Percentiles rank a stretch among this genome's conserved stretches.
Evolutionary conservation across 2,329 filamentous ascomycete species (phyloP).

Genomic region (Aspergillus alliaceus): DNA sequence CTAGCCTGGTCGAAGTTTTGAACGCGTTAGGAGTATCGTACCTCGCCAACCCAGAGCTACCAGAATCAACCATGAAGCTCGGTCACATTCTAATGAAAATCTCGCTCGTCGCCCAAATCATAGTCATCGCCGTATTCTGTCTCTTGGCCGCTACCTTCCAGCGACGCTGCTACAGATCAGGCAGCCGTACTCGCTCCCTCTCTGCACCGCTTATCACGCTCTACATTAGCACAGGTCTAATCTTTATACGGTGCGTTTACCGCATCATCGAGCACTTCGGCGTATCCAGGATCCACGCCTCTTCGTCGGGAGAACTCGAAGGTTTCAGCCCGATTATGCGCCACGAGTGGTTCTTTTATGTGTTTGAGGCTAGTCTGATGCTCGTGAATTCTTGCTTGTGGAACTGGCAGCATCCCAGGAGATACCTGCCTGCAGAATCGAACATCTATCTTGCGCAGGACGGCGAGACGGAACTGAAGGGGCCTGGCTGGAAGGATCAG

Average conservation of each 20-base stretch:
- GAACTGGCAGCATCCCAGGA: slow-evolving; percentile 54
- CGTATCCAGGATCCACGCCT: slow-evolving; percentile 41
- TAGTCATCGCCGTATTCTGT: slow-evolving; percentile 19
- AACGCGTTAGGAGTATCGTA: slow-evolving; percentile 33
- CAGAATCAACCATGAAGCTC: slow-evolving; percentile 49
- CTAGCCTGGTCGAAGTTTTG: slow-evolving; percentile 46
- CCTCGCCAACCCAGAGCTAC: slow-evolving; percentile 49
- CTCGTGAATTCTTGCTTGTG: slow-evolving; percentile 51
- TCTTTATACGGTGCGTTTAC: slow-evolving; percentile 55
- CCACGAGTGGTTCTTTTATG: slow-evolving; percentile 61
- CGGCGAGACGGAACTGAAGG: slow-evolving; percentile 31
- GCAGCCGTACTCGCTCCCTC: slow-evolving; percentile 28
- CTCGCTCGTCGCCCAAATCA: slow-evolving; percentile 37
- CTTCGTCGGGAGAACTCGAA: slow-evolving; percentile 21
- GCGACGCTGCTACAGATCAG: slow-evolving; percentile 8
- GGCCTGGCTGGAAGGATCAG: slow-evolving; percentile 51
- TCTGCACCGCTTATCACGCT: slow-evolving; percentile 47
- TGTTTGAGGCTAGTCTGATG: slow-evolving; percentile 59
- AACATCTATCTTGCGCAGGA: slow-evolving; percentile 54
- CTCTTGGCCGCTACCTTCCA: slow-evolving; percentile 16
- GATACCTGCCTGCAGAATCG: slow-evolving; percentile 50
- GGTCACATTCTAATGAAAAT: slow-evolving; percentile 51
- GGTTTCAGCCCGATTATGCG: slow-evolving; percentile 50
- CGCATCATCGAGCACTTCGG: slow-evolving; percentile 59
- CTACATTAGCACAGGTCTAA: slow-evolving; percentile 51